Evolutionary conservation across 768 basidiomycete genomes (phyloP), one percentile per base, ranked within the genome.

Genomic region (Auricularia cornea): DNA sequence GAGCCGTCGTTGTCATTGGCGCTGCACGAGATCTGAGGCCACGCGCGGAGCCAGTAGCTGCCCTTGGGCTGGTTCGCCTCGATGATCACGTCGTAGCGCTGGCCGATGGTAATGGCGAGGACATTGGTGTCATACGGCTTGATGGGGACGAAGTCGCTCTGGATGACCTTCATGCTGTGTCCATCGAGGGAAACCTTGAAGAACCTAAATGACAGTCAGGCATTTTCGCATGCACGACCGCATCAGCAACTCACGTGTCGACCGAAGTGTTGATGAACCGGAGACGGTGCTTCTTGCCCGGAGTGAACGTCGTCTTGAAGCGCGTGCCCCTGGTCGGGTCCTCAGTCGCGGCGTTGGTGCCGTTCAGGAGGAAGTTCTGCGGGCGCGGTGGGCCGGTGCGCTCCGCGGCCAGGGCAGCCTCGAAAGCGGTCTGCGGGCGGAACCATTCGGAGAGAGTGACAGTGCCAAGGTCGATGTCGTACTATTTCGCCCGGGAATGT

Each of bases 201-300:
- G 56, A 59, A 59, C 16, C 28, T 57, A 16, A 11, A 26, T 10
- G 28, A n/a, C 11, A 57, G 23, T 31, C 6, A 29, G 10, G 20
- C 1, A 48, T 20, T 18, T 38, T 38, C 44, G 12, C 10, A 6
- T 12, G 44, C 44, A 18, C 5, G 44, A 10, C 14, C 26, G 10
- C 10, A 16, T 14, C 16, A 8, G 51, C 26, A 31, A 57, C 28
- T 14, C 54, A 29, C 28, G 59, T 52, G 30, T 56, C 41, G 12
- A 41, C 62, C 26, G 38, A 29, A n/a, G 57, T 40, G 62, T 63
- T 63, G 57, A 63, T 51, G 57, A 59, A 41, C 5, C 62, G 62
- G 26, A 63, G 26, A n/a, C 62, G 62, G 40, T 63, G 59, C 26
- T 41, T 59, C 62, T 63, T 59, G 41, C 62, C 62, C 18, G 56